These are phyloP conservation scores for Anthracocystis panici-leucophaei DNA, from an alignment of 1,284 basidiomycete genomes.

Conservation along the genomic window DNA sequence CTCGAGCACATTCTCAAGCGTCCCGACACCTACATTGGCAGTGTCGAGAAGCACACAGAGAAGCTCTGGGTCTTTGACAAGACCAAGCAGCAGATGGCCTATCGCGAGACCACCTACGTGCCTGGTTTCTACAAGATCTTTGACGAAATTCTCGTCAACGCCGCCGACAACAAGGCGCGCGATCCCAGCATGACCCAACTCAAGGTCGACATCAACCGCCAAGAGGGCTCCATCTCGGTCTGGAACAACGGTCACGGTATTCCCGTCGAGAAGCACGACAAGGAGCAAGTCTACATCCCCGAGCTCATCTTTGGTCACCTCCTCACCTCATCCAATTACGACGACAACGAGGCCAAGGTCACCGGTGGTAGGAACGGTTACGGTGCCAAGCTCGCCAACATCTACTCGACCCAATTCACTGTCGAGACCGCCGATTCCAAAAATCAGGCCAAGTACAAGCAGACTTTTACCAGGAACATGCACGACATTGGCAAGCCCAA, in stretches of 20 bases:
- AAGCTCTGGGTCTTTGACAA: conserved; percentile 68
- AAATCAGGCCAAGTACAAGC: conserved; percentile 89
- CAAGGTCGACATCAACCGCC: conserved; percentile 79
- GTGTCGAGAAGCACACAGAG: conserved; percentile 67
- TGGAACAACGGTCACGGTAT: conserved; percentile 97
- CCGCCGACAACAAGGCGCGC: conserved; percentile 93
- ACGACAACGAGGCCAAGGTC: conserved; percentile 98
- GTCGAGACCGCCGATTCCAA: conserved; percentile 95
- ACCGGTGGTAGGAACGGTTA: conserved; percentile 99
- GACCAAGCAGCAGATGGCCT: conserved; percentile 63
- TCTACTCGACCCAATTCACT: conserved; percentile 97
- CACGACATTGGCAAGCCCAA: conserved; percentile 81
- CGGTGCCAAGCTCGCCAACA: conserved; percentile 95
- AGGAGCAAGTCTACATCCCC: conserved; percentile 94
- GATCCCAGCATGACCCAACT: conserved; percentile 66
- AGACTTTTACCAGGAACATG: conserved; percentile 96
- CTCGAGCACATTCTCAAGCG: conserved; percentile 95
- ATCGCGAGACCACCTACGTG: conserved; percentile 84
- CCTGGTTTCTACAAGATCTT: conserved; percentile 99
- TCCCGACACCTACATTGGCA: conserved; percentile 94
- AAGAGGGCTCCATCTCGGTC: conserved; percentile 87
- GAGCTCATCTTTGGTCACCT: conserved; percentile 98
- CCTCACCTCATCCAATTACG: conserved; percentile 96
- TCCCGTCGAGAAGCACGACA: conserved; percentile 91
- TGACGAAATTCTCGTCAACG: conserved; percentile 99